These are phyloP conservation scores for Penicillium manginii DNA, from an alignment of 495 filamentous ascomycete species.

Conservation along the genomic window DNA sequence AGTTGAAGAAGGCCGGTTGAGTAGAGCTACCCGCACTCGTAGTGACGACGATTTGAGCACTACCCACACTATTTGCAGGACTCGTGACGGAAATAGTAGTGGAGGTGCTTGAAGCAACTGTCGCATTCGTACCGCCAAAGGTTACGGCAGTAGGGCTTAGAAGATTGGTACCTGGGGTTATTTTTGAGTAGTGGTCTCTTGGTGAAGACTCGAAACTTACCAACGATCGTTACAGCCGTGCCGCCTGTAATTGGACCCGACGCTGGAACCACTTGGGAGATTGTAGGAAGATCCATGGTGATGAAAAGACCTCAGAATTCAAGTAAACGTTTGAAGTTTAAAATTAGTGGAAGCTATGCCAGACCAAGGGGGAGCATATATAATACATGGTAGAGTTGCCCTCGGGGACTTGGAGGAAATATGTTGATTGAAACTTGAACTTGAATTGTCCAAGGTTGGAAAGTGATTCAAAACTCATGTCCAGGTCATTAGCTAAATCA, in stretches of 20 bases:
- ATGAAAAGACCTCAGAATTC: background rate
- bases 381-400: background rate
- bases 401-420: no score
- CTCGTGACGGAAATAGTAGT: background rate
- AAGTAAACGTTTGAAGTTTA: background rate
- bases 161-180: no score
- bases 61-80: background rate
- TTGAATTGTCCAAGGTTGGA: no score
- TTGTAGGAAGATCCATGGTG: constrained; percentile 6
- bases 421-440: no score
- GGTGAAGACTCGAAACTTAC: no score
- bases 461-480: background rate
- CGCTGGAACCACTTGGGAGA: constrained; percentile 3
- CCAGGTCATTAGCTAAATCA: background rate
- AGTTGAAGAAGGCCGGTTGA: background rate
- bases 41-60: background rate
- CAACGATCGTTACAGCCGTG: background rate
- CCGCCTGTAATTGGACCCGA: constrained; percentile 9
- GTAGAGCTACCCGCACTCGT: background rate
- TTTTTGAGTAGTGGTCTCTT: no score
- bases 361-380: background rate
- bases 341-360: background rate
- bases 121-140: background rate
- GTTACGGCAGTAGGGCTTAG: background rate
- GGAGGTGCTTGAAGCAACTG: background rate